Evolutionary conservation across 148 eudicot genomes (phyloP).

Genomic region (Rhododendron simsii): DNA sequence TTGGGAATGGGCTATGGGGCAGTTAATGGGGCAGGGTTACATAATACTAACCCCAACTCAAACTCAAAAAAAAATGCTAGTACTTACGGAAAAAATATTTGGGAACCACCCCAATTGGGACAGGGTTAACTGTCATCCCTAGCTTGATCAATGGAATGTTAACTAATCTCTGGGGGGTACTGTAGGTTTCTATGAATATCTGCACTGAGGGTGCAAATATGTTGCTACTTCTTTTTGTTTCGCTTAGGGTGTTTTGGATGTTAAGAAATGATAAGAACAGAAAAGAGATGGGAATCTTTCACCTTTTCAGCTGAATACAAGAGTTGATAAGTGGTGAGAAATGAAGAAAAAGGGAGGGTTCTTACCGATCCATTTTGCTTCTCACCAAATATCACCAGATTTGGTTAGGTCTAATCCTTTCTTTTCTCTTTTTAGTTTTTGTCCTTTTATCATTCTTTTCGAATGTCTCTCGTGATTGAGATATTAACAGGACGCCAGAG

Average conservation of each 20-base stretch:
- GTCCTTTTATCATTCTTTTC: background rate
- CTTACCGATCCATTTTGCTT: background rate
- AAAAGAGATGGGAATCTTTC: background rate
- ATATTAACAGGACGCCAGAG: constrained; percentile 73
- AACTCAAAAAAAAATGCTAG: background rate
- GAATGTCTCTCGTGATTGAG: background rate
- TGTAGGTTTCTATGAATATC: background rate
- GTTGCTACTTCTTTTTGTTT: background rate
- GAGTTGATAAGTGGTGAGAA: background rate
- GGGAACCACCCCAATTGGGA: background rate
- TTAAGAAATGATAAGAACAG: background rate
- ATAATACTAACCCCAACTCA: background rate
- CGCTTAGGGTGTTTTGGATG: background rate
- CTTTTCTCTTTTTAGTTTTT: background rate
- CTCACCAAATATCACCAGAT: background rate
- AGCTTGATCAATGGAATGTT: background rate
- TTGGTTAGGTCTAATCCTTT: background rate
- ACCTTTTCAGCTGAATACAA: background rate
- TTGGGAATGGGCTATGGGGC: background rate
- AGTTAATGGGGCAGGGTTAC: background rate
- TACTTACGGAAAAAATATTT: background rate
- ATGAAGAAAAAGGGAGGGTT: background rate
- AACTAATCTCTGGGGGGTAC: background rate
- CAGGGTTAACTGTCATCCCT: background rate
- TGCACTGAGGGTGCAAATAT: background rate